Evolutionary conservation across 1,139 yeast species (phyloP), one percentile per base, ranked within the genome.

Genomic region (Lodderomyces beijingensis): DNA sequence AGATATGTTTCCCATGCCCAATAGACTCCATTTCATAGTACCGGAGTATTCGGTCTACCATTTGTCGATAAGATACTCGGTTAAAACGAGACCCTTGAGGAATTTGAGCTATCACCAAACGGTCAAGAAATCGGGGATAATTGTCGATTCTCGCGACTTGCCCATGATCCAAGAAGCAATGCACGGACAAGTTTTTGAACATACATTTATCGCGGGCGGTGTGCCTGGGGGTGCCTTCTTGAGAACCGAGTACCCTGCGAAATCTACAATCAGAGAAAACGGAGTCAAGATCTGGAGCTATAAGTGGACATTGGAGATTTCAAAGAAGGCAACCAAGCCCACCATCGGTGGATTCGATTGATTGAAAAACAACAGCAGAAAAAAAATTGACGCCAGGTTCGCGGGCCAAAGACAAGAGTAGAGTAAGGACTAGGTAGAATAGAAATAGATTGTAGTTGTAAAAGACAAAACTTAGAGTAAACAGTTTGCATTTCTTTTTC

Each of bases 211-310:
- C 0, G 54, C 57, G 3, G 68, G 61, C 23, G 47, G 51, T 9
- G 43, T 64, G 4, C 70, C 70, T 0, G 57, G 59, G 8, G 70
- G 70, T 2, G 38, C 49, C 19, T 47, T 64, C 25, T 40, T 58
- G 25, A 50, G 69, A 37, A 68, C 67, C 1, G 45, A 46, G n/a
- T 60, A 56, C 38, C 51, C 53, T 5, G 62, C 65, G 9, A 38
- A 36, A 3, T 51, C 62, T 7, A 49, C 51, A 3, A 56, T 64
- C 29, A 43, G 41, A 26, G 61, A 57, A 24, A 50, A 48, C 4
- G 64, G 55, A 4, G 45, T 52, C 28, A 42, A 38, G 18, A 44
- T 63, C 22, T 51, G 58, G 36, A 36, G 44, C 7, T 46, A 50
- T 24, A 51, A 49, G 4, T 62, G 66, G 64, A 46, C 45, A 11